Percentiles rank a stretch among this genome's conserved stretches.
These are phyloP conservation scores for Friedmanniomyces endolithicus DNA, from an alignment of 495 filamentous ascomycete species.

Conservation along the genomic window DNA sequence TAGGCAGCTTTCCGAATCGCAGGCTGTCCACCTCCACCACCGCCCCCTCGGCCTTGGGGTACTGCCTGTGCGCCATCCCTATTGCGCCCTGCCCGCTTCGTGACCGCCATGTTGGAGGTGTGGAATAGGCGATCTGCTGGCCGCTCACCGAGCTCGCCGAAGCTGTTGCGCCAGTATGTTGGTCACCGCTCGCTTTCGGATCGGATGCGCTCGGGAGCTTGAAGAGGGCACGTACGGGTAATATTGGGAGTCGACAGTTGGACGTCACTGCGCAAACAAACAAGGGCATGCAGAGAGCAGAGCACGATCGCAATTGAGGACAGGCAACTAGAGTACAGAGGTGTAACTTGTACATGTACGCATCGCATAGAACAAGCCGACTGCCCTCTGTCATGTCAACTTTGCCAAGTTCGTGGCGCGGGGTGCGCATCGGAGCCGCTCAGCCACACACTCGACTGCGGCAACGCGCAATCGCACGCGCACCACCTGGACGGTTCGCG, in stretches of 20 bases:
- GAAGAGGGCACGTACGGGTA: neutral
- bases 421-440: neutral
- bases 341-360: no score
- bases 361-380: neutral
- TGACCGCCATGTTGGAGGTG: constrained; percentile 25
- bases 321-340: no score
- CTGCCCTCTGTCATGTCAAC: neutral
- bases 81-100: constrained; percentile 48
- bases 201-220: neutral
- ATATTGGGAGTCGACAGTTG: neutral
- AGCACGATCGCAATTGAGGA: no score
- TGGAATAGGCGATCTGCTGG: neutral
- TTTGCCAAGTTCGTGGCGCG: neutral
- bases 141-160: neutral
- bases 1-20: constrained; percentile 91
- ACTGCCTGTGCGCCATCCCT: constrained; percentile 48
- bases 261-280: neutral
- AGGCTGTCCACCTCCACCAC: constrained; percentile 42
- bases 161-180: neutral
- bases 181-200: neutral
- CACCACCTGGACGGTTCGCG: no score
- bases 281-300: no score
- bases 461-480: no score
- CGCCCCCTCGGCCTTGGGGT: constrained; percentile 25
- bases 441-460: neutral